phyloP scores from a whole-genome alignment of 2,329 filamentous ascomycete species.

The Colletotrichum costaricense region DNA sequence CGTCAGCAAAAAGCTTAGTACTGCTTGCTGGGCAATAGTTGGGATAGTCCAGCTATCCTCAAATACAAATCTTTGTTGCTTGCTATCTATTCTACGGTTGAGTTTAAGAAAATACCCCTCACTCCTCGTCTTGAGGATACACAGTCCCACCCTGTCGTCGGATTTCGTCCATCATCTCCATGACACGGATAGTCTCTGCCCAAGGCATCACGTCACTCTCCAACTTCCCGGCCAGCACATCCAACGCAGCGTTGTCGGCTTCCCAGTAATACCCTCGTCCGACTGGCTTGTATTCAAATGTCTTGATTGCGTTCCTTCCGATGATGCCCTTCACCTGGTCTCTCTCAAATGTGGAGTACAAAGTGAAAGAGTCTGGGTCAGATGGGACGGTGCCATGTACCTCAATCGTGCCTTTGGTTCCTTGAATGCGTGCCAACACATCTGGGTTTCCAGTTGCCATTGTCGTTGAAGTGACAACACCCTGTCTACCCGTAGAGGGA shows the following conservation, averaged over 20 bases:
- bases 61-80: background rate
- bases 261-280: conserved; percentile 56
- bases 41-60: background rate
- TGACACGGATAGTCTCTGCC: conserved; percentile 56
- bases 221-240: conserved; percentile 49
- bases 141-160: conserved; percentile 46
- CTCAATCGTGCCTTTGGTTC: conserved; percentile 47
- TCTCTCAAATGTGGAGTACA: conserved; percentile 40
- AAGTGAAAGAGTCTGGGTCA: conserved; percentile 48
- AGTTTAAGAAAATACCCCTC: background rate
- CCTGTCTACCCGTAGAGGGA: conserved; percentile 48
- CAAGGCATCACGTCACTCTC: conserved; percentile 57
- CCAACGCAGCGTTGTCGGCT: conserved; percentile 54
- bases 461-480: conserved; percentile 53
- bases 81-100: background rate
- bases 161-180: conserved; percentile 60
- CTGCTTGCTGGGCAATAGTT: too few relatives aligned
- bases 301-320: conserved; percentile 42
- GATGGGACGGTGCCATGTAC: conserved; percentile 49
- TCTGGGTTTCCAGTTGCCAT: conserved; percentile 37
- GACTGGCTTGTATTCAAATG: conserved; percentile 48
- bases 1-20: too few relatives aligned
- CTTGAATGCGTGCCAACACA: conserved; percentile 52
- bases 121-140: conserved; percentile 42
- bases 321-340: conserved; percentile 37